Evolutionary conservation across 2,329 filamentous ascomycete genomes (phyloP).

Genomic region (Nigrospora osmanthi): DNA sequence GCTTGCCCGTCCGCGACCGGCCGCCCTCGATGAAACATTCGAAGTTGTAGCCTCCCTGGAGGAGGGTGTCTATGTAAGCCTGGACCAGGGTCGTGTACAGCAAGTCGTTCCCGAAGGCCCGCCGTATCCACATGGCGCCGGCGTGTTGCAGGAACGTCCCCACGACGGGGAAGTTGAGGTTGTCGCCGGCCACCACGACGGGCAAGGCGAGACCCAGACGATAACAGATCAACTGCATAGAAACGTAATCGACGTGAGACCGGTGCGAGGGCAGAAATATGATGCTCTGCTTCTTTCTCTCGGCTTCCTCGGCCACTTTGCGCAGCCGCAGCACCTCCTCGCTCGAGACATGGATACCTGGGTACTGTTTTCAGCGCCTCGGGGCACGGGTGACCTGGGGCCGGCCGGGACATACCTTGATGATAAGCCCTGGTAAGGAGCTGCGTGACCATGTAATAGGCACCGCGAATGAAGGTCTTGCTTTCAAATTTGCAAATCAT

Average conservation of each 20-base stretch:
- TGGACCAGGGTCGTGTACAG: slow-evolving; percentile 92
- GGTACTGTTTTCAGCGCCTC: neutral
- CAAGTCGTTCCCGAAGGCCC: slow-evolving; percentile 86
- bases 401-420: slow-evolving; percentile 44
- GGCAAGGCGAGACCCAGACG: slow-evolving; percentile 82
- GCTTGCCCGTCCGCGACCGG: slow-evolving; percentile 84
- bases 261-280: slow-evolving; percentile 93
- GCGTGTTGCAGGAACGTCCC: slow-evolving; percentile 89
- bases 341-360: slow-evolving; percentile 82
- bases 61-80: slow-evolving; percentile 85
- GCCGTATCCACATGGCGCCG: slow-evolving; percentile 91
- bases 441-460: slow-evolving; percentile 85
- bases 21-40: slow-evolving; percentile 98
- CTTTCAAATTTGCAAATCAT: slow-evolving; percentile 99
- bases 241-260: slow-evolving; percentile 94
- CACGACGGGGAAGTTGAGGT: slow-evolving; percentile 87
- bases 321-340: slow-evolving; percentile 82
- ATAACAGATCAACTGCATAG: slow-evolving; percentile 91
- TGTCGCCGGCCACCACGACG: slow-evolving; percentile 90
- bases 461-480: slow-evolving; percentile 82
- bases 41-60: slow-evolving; percentile 88
- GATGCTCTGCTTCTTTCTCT: slow-evolving; percentile 85
- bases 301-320: slow-evolving; percentile 74
- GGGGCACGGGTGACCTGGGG: too few relatives aligned
- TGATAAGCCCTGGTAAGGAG: slow-evolving; percentile 89